phyloP scores from a whole-genome alignment of 441 rosid species.

The Gossypium gossypioides region DNA sequence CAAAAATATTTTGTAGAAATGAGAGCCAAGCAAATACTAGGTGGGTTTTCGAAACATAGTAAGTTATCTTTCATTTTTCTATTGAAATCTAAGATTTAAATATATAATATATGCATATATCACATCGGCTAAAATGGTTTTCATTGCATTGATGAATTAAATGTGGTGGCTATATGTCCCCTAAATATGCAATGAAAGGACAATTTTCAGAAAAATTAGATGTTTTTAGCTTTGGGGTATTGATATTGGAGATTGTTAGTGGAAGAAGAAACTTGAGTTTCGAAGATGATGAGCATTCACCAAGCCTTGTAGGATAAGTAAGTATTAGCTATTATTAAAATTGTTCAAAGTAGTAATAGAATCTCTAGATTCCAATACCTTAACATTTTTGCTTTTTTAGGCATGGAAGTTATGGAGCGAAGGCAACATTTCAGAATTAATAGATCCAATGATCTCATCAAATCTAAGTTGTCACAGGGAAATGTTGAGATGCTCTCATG shows the following conservation, averaged over 20 bases:
- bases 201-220: constrained; percentile 50
- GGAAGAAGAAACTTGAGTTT: constrained; percentile 43
- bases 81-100: not conserved
- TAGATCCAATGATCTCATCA: constrained; percentile 20
- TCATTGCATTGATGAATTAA: not conserved
- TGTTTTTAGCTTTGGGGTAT: constrained; percentile 52
- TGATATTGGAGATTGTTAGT: constrained; percentile 44
- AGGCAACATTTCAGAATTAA: constrained; percentile 20
- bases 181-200: constrained; percentile 54
- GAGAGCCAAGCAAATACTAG: constrained; percentile 39
- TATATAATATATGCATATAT: not conserved
- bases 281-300: constrained; percentile 17
- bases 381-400: constrained; percentile 18
- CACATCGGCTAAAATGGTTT: not conserved
- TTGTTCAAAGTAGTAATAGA: not conserved
- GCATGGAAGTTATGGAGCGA: constrained; percentile 66
- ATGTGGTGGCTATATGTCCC: constrained; percentile 49
- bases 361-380: not conserved
- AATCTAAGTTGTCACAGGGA: constrained; percentile 20
- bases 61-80: not conserved
- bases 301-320: constrained; percentile 39
- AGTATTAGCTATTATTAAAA: not conserved
- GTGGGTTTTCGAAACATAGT: constrained; percentile 50
- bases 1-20: constrained; percentile 34
- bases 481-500: constrained; percentile 35